Evolutionary conservation across 495 filamentous ascomycete species (phyloP).

Genomic region (Penicillium cosmopolitanum): DNA sequence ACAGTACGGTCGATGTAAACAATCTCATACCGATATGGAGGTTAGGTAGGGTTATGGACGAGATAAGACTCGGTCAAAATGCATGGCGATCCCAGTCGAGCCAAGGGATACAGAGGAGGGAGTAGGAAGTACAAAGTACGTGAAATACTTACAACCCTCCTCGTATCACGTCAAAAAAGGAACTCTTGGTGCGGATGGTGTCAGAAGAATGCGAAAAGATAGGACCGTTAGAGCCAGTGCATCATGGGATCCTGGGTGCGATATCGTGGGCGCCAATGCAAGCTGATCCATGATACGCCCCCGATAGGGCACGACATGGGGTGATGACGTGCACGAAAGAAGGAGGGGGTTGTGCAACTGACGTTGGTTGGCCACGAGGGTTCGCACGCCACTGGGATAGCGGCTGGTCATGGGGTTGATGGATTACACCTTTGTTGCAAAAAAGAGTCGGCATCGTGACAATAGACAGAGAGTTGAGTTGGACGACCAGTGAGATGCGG

Average conservation of each 20-base stretch:
- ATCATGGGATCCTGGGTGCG: slow-evolving; percentile 5
- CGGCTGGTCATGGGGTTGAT: slow-evolving; percentile 25
- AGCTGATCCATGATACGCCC: slow-evolving; percentile 21
- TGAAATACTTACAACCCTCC: not conserved
- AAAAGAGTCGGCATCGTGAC: not conserved
- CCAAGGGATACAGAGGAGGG: not conserved
- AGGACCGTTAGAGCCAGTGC: not conserved
- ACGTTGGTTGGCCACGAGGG: slow-evolving; percentile 30
- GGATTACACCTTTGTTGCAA: slow-evolving; percentile 3
- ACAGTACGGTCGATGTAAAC: not conserved
- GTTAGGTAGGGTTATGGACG: too few relatives aligned
- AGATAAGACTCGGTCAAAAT: too few relatives aligned
- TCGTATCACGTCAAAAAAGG: not conserved
- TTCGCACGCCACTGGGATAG: slow-evolving; percentile 31
- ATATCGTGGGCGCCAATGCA: slow-evolving; percentile 1
- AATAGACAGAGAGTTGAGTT: not conserved
- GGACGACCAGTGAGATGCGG: not conserved
- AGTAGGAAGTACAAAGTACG: not conserved
- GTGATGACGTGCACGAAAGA: slow-evolving; percentile 16
- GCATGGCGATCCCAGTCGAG: not conserved
- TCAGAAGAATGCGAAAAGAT: not conserved
- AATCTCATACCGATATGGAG: not conserved
- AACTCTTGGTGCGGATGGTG: not conserved
- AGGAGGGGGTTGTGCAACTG: slow-evolving; percentile 14
- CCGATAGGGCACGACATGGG: slow-evolving; percentile 13